Evolutionary conservation across 768 basidiomycete species (phyloP).

Genomic region (Mrakia frigida): DNA sequence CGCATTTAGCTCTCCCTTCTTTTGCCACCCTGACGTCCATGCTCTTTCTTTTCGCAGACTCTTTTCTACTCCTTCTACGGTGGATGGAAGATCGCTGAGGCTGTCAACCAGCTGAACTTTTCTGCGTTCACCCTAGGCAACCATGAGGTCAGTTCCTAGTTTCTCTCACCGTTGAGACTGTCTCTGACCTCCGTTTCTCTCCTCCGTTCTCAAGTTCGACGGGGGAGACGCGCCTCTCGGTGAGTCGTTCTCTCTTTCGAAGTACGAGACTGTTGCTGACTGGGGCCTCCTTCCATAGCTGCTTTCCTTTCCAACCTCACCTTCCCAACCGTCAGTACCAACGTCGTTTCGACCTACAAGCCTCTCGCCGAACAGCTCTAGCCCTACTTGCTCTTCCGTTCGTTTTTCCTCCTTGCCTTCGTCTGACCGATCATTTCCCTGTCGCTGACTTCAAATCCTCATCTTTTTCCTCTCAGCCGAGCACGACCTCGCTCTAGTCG

Average conservation of each 20-base stretch:
- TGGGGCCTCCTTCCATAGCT: no score
- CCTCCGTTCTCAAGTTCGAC: slow-evolving; percentile 43
- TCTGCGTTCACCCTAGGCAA: slow-evolving; percentile 35
- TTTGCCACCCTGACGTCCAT: no score
- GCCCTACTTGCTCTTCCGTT: slow-evolving; percentile 48
- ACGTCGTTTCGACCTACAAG: slow-evolving; percentile 44
- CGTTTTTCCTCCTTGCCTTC: slow-evolving; percentile 20
- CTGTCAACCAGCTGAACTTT: slow-evolving; percentile 15
- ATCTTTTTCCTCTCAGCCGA: background rate
- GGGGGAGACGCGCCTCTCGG: slow-evolving; percentile 45
- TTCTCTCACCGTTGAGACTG: no score
- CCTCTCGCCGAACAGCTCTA: slow-evolving; percentile 42
- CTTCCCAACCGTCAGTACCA: slow-evolving; percentile 51
- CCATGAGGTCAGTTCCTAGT: slow-evolving; percentile 41
- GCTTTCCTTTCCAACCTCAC: slow-evolving; percentile 45
- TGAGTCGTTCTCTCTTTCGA: background rate
- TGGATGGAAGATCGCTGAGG: slow-evolving; percentile 49
- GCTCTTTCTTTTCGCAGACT: slow-evolving; percentile 42
- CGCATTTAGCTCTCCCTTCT: no score
- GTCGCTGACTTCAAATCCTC: background rate
- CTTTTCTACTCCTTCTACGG: slow-evolving; percentile 49
- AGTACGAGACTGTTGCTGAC: no score
- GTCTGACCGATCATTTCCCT: no score
- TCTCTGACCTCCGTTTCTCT: no score
- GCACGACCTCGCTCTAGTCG: slow-evolving; percentile 49